These are phyloP conservation scores for Anastatica hierochuntica DNA, from an alignment of 345 rosid species.

Conservation along the genomic window DNA sequence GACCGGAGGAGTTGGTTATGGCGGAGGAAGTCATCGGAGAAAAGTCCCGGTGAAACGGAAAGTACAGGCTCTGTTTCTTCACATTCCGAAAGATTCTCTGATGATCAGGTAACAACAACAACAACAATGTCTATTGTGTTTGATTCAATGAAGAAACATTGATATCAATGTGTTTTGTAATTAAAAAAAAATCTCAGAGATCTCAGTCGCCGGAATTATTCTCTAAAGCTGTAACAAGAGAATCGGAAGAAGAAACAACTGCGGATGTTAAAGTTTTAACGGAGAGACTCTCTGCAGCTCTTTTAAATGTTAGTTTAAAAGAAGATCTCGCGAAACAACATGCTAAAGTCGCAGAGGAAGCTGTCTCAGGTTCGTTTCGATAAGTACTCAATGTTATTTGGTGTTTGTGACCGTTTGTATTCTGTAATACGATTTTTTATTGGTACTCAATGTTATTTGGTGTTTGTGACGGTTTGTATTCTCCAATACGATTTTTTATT, in stretches of 20 bases:
- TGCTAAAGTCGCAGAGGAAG: constrained; percentile 95
- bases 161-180: no score
- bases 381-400: no score
- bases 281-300: constrained; percentile 77
- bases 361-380: constrained; percentile 64
- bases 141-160: background rate
- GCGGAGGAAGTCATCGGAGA: constrained; percentile 61
- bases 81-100: constrained; percentile 56
- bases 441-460: no score
- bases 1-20: constrained; percentile 78
- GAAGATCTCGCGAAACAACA: constrained; percentile 87
- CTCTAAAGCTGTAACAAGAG: constrained; percentile 33
- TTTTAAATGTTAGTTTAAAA: constrained; percentile 57
- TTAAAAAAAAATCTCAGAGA: no score
- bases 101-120: constrained; percentile 42
- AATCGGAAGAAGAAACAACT: constrained; percentile 51
- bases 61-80: constrained; percentile 60
- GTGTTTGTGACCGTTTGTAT: no score
- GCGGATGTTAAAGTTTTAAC: constrained; percentile 40
- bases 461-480: no score
- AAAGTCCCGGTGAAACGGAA: constrained; percentile 62
- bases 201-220: constrained; percentile 56
- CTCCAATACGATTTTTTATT: no score
- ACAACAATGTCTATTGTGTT: no score
- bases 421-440: no score